Evolutionary conservation across 2,329 filamentous ascomycete species (phyloP).

Genomic region (Aspergillus quadricinctus): DNA sequence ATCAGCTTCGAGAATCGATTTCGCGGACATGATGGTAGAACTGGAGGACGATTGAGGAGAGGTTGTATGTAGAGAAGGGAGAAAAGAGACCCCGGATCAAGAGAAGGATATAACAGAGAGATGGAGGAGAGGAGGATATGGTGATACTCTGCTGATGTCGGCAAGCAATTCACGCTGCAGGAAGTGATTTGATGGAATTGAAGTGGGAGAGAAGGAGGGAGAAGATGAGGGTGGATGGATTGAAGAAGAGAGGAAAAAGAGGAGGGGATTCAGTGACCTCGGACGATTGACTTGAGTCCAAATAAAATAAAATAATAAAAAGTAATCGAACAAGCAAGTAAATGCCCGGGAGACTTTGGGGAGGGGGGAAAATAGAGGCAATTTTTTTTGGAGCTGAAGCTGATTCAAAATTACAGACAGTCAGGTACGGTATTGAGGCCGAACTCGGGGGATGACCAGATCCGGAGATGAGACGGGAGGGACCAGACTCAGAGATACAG

Average conservation of each 20-base stretch:
- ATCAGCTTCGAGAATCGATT: slow-evolving; percentile 97
- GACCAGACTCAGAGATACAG: not conserved
- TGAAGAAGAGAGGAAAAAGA: slow-evolving; percentile 7
- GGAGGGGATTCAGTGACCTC: not conserved
- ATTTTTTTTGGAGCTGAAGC: slow-evolving; percentile 3
- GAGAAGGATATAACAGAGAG: not conserved
- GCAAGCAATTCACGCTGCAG: not conserved
- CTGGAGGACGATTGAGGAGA: slow-evolving; percentile 11
- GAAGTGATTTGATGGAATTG: slow-evolving; percentile 10
- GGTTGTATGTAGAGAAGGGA: slow-evolving; percentile 4
- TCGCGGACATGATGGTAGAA: slow-evolving; percentile 73
- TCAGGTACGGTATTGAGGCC: slow-evolving; percentile 4
- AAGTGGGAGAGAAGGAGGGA: slow-evolving; percentile 10
- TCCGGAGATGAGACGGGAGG: not conserved
- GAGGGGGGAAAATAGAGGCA: not conserved
- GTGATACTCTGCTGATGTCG: not conserved
- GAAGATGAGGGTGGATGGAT: slow-evolving; percentile 2
- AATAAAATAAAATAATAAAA: not conserved
- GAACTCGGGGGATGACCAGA: slow-evolving; percentile 6
- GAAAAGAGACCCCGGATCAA: not conserved
- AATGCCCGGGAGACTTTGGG: not conserved
- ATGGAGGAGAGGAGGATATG: slow-evolving; percentile 14
- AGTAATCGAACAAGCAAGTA: not conserved
- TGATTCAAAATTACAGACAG: slow-evolving; percentile 4
- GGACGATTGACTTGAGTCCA: not conserved